A percentile compares a stretch with the other conserved stretches of the same genome.
Conservation (phyloP, 2,329 filamentous ascomycete species). For the Metarhizium album region DNA sequence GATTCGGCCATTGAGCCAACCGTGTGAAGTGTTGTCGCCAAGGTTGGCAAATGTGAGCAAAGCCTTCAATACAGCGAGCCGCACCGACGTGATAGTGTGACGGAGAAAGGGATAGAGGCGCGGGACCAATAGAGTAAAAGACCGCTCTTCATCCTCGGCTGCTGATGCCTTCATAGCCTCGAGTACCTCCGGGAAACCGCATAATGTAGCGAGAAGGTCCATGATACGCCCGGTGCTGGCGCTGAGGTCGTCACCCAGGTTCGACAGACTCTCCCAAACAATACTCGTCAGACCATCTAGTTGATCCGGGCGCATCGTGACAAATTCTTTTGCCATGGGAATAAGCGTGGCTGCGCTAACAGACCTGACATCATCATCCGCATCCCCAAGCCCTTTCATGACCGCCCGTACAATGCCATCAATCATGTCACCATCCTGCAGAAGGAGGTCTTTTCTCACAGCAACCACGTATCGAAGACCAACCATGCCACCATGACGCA, state of each 20-base stretch:
- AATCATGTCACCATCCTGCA: conserved; percentile 75
- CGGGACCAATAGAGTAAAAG: conserved; percentile 85
- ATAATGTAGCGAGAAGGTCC: conserved; percentile 92
- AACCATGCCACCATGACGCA: conserved; percentile 97
- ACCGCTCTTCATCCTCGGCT: conserved; percentile 69
- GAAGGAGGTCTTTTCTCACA: conserved; percentile 81
- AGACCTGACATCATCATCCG: conserved; percentile 89
- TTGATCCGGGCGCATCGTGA: conserved; percentile 67
- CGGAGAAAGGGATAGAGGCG: conserved; percentile 91
- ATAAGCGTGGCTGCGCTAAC: conserved; percentile 96
- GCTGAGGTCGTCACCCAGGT: conserved; percentile 92
- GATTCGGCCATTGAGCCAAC: conserved; percentile 87
- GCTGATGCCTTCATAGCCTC: conserved; percentile 91
- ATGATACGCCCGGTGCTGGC: conserved; percentile 97
- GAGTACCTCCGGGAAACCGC: conserved; percentile 85
- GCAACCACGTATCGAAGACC: conserved; percentile 91
- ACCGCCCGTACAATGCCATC: conserved; percentile 88
- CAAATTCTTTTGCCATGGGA: conserved; percentile 91
- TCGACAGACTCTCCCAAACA: conserved; percentile 94
- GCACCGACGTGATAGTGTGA: conserved; percentile 93
- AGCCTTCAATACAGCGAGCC: conserved; percentile 84
- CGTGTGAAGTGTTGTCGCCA: conserved; percentile 65
- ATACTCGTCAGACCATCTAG: conserved; percentile 81
- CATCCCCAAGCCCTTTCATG: conserved; percentile 86
- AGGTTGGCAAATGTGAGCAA: conserved; percentile 87